Evolutionary conservation across 2,329 filamentous ascomycete species (phyloP).

Genomic region (Aspergillus persii): DNA sequence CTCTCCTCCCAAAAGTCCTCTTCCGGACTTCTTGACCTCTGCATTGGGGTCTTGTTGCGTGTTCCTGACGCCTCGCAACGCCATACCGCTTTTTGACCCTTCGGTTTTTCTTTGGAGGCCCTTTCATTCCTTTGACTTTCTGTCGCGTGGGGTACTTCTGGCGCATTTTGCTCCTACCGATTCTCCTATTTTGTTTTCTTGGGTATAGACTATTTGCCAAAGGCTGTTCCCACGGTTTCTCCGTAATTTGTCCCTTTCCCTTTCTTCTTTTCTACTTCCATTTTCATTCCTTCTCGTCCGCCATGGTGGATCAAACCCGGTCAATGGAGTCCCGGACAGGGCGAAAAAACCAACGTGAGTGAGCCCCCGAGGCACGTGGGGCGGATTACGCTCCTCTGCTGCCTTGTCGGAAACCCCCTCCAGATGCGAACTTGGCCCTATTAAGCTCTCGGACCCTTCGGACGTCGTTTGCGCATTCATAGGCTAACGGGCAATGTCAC

Average conservation of each 20-base stretch:
- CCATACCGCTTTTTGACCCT: conserved; percentile 3
- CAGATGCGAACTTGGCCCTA: neutral
- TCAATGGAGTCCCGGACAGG: conserved; percentile 50
- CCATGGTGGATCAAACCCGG: conserved; percentile 42
- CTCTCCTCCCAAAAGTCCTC: conserved; percentile 1
- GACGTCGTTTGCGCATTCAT: conserved; percentile 1
- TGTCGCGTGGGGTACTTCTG: conserved; percentile 14
- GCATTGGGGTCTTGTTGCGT: conserved; percentile 1
- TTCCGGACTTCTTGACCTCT: conserved; percentile 13
- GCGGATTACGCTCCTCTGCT: neutral
- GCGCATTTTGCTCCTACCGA: conserved; percentile 6
- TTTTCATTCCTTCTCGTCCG: conserved; percentile 11
- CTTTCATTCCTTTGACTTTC: conserved; percentile 15
- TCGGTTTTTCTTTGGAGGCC: conserved; percentile 4
- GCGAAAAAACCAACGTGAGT: conserved; percentile 51
- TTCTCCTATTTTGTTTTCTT: conserved; percentile 7
- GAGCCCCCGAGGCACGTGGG: conserved; percentile 13
- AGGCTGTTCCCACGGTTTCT: conserved; percentile 4
- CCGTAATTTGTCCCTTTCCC: conserved; percentile 6
- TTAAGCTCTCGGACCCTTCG: conserved; percentile 1
- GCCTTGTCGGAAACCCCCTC: neutral
- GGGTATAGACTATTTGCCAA: neutral
- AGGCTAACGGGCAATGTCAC: conserved; percentile 19
- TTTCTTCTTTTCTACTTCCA: conserved; percentile 9
- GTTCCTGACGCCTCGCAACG: conserved; percentile 9